These are phyloP conservation scores for Cephaloascus albidus DNA, from an alignment of 805 yeast genomes.

Conservation along the genomic window DNA sequence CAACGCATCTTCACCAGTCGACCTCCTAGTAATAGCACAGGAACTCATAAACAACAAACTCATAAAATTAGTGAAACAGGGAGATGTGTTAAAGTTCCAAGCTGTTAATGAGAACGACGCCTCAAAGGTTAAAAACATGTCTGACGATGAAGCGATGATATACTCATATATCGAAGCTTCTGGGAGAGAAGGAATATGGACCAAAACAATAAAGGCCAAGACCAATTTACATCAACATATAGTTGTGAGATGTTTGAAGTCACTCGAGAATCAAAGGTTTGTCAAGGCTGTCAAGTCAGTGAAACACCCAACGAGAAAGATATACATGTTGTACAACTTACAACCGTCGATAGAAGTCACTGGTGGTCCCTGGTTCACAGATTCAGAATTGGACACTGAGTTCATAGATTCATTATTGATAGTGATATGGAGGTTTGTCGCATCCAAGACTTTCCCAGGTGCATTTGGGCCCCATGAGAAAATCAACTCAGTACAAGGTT, in stretches of 20 bases:
- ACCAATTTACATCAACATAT: slow-evolving; percentile 88
- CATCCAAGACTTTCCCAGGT: slow-evolving; percentile 66
- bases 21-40: slow-evolving; percentile 39
- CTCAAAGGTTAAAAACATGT: slow-evolving; percentile 62
- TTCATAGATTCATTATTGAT: slow-evolving; percentile 78
- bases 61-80: slow-evolving; percentile 59
- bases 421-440: slow-evolving; percentile 82
- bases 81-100: slow-evolving; percentile 63
- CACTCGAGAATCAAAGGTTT: slow-evolving; percentile 69
- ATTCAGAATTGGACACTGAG: slow-evolving; percentile 87
- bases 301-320: slow-evolving; percentile 87
- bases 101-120: slow-evolving; percentile 73
- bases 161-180: slow-evolving; percentile 88
- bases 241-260: slow-evolving; percentile 74
- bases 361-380: slow-evolving; percentile 99
- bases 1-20: slow-evolving; percentile 29
- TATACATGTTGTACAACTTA: slow-evolving; percentile 87
- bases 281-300: slow-evolving; percentile 89
- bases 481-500: slow-evolving; percentile 31
- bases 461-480: slow-evolving; percentile 43
- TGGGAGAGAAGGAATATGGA: slow-evolving; percentile 95
- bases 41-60: slow-evolving; percentile 47
- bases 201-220: slow-evolving; percentile 79
- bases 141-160: slow-evolving; percentile 81
- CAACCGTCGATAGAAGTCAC: slow-evolving; percentile 95